phyloP scores from a whole-genome alignment of 148 eudicot species.

The Rhododendron griersonianum region DNA sequence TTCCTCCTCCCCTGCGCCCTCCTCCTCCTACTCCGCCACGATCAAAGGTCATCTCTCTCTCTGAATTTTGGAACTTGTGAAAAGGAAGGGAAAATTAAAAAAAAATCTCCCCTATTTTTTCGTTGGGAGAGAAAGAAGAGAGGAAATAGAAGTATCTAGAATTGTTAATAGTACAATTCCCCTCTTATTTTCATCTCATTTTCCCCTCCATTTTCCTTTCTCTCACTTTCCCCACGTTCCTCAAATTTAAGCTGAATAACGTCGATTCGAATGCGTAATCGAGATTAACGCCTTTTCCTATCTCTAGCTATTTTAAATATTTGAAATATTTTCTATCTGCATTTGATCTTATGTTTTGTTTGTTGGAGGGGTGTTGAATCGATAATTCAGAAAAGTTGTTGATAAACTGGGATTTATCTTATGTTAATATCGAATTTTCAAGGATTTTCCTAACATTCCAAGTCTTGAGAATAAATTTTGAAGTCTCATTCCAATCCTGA shows the following conservation, averaged over 20 bases:
- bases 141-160: no score
- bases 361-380: not conserved
- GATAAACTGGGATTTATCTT: not conserved
- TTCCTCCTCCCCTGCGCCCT: slow-evolving; percentile 19
- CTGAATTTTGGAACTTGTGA: no score
- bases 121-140: no score
- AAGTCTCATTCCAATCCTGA: not conserved
- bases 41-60: slow-evolving; percentile 36
- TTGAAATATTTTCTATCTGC: not conserved
- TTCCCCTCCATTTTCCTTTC: no score
- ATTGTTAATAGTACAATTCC: no score
- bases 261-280: not conserved
- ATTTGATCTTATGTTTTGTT: not conserved
- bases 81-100: no score
- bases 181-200: no score
- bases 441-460: not conserved
- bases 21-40: slow-evolving; percentile 21
- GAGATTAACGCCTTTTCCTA: not conserved
- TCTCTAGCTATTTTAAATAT: not conserved
- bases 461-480: not conserved
- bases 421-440: not conserved
- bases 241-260: no score
- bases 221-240: no score
- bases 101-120: no score
- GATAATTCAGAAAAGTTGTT: not conserved